Base-by-base conservation (phyloP, 345 rosid species). In the Camelina neglecta region DNA sequence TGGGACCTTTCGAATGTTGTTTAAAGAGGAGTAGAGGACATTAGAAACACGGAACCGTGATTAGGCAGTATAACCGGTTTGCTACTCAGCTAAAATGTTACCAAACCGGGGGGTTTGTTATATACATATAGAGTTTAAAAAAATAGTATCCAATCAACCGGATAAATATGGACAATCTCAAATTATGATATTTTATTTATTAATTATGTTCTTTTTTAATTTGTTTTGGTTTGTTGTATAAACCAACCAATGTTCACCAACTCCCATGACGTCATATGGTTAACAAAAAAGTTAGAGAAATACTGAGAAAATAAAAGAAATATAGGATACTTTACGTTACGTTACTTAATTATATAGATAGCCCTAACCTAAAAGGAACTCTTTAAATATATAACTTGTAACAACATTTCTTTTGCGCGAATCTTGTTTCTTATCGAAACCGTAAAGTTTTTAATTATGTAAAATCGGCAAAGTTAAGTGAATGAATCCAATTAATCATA, bases 341-440 rank as follows among this genome's bases (percentile, higher is more conserved):
- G 76, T 77, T 63, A 67, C 62, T 60, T 45, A 29, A 45, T 13
- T 45, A 13, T 45, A 47, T n/a, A n/a, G 65, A 36, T 70, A 16
- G 24, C 44, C 72, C 71, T n/a, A 55, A 47, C 67, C 71, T n/a
- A 63, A 55, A 70, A 16, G 33, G 45, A 29, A 44, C 70, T 36
- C 49, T 70, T 47, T 56, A 33, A 53, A 35, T 29, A 29, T 29
- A 29, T 29, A 15, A 76, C 70, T 69, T 69, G 71, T 70, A 70
- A 57, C 60, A 70, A 57, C 60, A 76, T 63, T 70, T 70, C 64
- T 69, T 69, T 62, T 54, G 70, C 65, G 70, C 80, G 59, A 61
- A 61, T 76, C 42, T 76, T 33, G 41, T 69, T 76, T 76, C 80
- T 76, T 76, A 7, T 76, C 38, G 69, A 61, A 75, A 75, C 69